A percentile compares a stretch with the other conserved stretches of the same genome.
Evolutionary conservation across 192 early-diverging fungal species (phyloP).

Genomic region (Lobosporangium transversale): DNA sequence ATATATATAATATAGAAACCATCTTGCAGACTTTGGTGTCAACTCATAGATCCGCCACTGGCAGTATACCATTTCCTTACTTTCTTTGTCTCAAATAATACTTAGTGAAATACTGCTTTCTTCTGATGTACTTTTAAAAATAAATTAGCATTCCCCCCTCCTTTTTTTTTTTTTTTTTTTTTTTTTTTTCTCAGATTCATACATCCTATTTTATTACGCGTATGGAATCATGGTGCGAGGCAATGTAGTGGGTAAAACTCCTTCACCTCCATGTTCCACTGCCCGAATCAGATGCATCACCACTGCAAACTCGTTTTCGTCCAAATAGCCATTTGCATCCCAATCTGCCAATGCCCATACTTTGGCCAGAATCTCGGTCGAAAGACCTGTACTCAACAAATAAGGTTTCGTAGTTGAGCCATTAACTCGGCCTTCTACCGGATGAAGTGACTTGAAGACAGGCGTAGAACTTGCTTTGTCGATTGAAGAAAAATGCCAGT

Average conservation of each 20-base stretch:
- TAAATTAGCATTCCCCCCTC: too few relatives aligned
- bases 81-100: too few relatives aligned
- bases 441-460: conserved; percentile 59
- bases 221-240: conserved; percentile 58
- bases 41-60: too few relatives aligned
- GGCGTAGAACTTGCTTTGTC: conserved; percentile 62
- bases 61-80: too few relatives aligned
- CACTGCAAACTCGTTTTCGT: conserved; percentile 84
- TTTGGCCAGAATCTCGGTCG: conserved; percentile 70
- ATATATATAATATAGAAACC: too few relatives aligned
- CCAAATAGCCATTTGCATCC: conserved; percentile 84
- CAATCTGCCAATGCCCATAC: conserved; percentile 84
- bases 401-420: conserved; percentile 66
- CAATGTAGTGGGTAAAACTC: conserved; percentile 55
- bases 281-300: conserved; percentile 77
- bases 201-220: not conserved
- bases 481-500: conserved; percentile 65
- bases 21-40: too few relatives aligned
- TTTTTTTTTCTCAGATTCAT: too few relatives aligned
- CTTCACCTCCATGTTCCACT: conserved; percentile 53
- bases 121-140: too few relatives aligned
- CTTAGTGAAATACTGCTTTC: too few relatives aligned
- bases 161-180: too few relatives aligned
- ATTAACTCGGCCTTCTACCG: conserved; percentile 65
- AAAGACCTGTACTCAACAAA: conserved; percentile 72